Evolutionary conservation across 495 filamentous ascomycete genomes (phyloP).

Genomic region (Penicillium steckii): DNA sequence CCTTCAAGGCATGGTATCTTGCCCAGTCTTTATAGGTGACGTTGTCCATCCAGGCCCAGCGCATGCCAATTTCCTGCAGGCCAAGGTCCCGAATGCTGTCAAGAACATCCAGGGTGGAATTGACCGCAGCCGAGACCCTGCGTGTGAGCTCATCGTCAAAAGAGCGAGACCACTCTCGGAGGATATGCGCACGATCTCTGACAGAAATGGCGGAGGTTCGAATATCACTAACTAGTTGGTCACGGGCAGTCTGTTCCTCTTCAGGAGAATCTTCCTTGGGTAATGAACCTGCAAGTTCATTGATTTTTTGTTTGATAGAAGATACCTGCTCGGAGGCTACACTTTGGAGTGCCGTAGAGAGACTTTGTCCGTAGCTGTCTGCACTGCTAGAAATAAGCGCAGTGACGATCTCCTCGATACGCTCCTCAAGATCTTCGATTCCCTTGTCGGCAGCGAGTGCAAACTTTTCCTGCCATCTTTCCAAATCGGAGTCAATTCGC

Average conservation of each 20-base stretch:
- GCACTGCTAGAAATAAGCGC: slow-evolving; percentile 65
- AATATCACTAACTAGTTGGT: slow-evolving; percentile 62
- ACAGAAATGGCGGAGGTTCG: slow-evolving; percentile 73
- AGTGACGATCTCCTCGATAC: slow-evolving; percentile 75
- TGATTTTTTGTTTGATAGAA: slow-evolving; percentile 65
- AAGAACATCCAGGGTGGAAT: slow-evolving; percentile 78
- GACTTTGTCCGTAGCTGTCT: slow-evolving; percentile 62
- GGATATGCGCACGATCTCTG: slow-evolving; percentile 74
- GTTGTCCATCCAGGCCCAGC: slow-evolving; percentile 95
- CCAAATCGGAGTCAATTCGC: slow-evolving; percentile 74
- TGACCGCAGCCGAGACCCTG: slow-evolving; percentile 70
- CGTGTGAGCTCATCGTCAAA: slow-evolving; percentile 69
- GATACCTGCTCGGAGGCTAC: slow-evolving; percentile 60
- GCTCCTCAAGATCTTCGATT: slow-evolving; percentile 62
- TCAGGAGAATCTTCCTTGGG: slow-evolving; percentile 53
- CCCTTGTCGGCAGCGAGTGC: slow-evolving; percentile 78
- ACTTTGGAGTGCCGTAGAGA: slow-evolving; percentile 67
- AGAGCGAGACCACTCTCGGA: slow-evolving; percentile 73
- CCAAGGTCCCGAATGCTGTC: slow-evolving; percentile 84
- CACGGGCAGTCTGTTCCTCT: slow-evolving; percentile 55
- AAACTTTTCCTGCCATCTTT: slow-evolving; percentile 83
- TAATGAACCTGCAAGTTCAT: slow-evolving; percentile 55
- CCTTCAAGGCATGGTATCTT: slow-evolving; percentile 82
- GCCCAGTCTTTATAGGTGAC: slow-evolving; percentile 96
- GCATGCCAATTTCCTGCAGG: slow-evolving; percentile 92